Percentiles rank a stretch among this genome's conserved stretches.
These are phyloP conservation scores for Aspergillus viridinutans DNA, from an alignment of 2,329 filamentous ascomycete genomes.

Conservation along the genomic window DNA sequence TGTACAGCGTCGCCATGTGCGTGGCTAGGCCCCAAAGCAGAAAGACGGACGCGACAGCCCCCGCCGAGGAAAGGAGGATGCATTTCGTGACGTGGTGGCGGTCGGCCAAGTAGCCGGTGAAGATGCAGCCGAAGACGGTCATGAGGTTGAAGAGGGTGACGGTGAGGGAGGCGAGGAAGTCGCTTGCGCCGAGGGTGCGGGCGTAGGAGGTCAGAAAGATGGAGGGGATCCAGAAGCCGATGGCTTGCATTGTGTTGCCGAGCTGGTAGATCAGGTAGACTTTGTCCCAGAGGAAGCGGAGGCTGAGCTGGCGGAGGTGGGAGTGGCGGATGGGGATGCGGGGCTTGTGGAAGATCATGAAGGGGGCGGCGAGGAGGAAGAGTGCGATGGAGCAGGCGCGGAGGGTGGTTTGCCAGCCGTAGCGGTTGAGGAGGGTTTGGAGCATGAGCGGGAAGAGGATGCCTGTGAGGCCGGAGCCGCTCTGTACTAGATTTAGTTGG, in stretches of 20 bases:
- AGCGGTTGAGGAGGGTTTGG: constrained; percentile 39
- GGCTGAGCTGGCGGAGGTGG: constrained; percentile 38
- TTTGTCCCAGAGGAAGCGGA: constrained; percentile 26
- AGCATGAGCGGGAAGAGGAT: constrained; percentile 44
- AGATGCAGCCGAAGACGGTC: constrained; percentile 31
- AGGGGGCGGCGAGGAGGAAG: constrained; percentile 19
- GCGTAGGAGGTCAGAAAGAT: constrained; percentile 32
- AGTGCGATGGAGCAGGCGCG: constrained; percentile 38
- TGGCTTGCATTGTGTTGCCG: constrained; percentile 29
- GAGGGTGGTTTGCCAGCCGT: constrained; percentile 44
- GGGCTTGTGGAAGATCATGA: constrained; percentile 38
- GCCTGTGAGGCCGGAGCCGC: constrained; percentile 35
- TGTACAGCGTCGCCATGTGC: constrained; percentile 41
- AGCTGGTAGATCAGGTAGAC: constrained; percentile 35
- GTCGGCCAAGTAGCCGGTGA: constrained; percentile 29
- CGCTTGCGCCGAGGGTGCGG: constrained; percentile 18
- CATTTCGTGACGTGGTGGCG: constrained; percentile 21
- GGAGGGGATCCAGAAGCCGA: constrained; percentile 35
- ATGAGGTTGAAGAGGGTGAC: constrained; percentile 28
- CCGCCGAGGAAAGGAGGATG: constrained; percentile 49
- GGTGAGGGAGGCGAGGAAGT: constrained; percentile 2
- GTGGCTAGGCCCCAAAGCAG: constrained; percentile 59
- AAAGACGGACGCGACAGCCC: constrained; percentile 54
- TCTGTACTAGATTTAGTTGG: constrained; percentile 23
- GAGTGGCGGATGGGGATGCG: constrained; percentile 31